phyloP scores from a whole-genome alignment of 257 asterid species.

The Buddleja alternifolia region DNA sequence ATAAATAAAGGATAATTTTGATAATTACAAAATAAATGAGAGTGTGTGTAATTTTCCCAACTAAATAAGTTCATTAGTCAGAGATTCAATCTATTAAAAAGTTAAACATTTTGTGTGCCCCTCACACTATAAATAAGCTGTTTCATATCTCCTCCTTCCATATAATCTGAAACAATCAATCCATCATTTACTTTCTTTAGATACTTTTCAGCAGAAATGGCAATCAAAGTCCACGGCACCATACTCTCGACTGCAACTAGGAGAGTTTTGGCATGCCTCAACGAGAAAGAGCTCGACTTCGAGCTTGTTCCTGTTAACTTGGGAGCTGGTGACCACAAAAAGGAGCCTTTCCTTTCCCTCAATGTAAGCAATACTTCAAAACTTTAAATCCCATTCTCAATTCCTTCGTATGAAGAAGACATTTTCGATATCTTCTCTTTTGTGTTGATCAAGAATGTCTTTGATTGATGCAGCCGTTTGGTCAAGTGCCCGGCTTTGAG shows the following conservation, averaged over 20 bases:
- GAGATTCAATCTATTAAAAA: no score
- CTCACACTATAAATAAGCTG: no score
- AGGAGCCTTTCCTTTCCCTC: conserved; percentile 43
- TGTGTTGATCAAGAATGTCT: background rate
- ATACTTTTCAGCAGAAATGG: conserved; percentile 30
- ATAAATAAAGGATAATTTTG: no score
- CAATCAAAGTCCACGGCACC: conserved; percentile 57
- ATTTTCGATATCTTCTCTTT: background rate
- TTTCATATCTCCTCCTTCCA: background rate
- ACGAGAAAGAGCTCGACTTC: conserved; percentile 53
- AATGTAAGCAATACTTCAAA: conserved; percentile 34
- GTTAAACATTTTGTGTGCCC: no score
- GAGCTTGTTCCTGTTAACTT: conserved; percentile 44
- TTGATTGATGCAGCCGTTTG: conserved; percentile 49
- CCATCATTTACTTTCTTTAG: background rate
- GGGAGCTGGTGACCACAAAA: conserved; percentile 44
- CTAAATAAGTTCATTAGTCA: no score
- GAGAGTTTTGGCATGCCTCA: conserved; percentile 47
- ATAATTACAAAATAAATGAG: no score
- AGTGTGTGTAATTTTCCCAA: no score
- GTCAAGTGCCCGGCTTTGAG: conserved; percentile 52
- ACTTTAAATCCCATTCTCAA: background rate
- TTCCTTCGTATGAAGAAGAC: background rate
- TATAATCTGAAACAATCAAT: background rate
- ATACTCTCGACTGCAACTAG: conserved; percentile 36